Conservation (phyloP, 2,329 filamentous ascomycete species). For the Metarhizium humberi region DNA sequence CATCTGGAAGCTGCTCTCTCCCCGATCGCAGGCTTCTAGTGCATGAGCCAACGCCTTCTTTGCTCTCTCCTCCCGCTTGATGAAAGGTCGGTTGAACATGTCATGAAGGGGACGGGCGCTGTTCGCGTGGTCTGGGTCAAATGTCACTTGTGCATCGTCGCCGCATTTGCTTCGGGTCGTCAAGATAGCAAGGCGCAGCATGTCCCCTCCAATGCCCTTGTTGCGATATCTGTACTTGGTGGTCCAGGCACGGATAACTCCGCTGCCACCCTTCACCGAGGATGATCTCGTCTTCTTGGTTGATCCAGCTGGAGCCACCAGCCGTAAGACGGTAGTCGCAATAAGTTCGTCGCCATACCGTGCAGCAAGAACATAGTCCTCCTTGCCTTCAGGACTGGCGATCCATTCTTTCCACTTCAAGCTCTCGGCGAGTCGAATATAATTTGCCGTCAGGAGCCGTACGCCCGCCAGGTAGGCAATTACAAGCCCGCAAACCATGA, state of each 20-base stretch:
- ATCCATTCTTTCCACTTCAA: slow-evolving; percentile 54
- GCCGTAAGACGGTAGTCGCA: slow-evolving; percentile 57
- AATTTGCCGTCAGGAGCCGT: slow-evolving; percentile 50
- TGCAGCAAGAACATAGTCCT: slow-evolving; percentile 54
- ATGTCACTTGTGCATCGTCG: slow-evolving; percentile 50
- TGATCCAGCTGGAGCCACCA: slow-evolving; percentile 27
- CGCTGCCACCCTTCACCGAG: slow-evolving; percentile 40
- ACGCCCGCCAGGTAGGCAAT: slow-evolving; percentile 55
- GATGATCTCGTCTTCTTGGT: slow-evolving; percentile 2
- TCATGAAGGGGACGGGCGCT: slow-evolving; percentile 46
- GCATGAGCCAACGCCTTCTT: slow-evolving; percentile 30
- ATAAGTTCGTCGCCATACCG: slow-evolving; percentile 58
- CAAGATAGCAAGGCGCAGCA: slow-evolving; percentile 63
- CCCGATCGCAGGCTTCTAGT: slow-evolving; percentile 11
- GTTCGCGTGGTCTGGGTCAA: slow-evolving; percentile 71
- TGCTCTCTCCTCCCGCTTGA: slow-evolving; percentile 45
- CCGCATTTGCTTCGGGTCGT: slow-evolving; percentile 56
- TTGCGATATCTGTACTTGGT: slow-evolving; percentile 60
- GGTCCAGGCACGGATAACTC: slow-evolving; percentile 72
- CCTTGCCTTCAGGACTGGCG: slow-evolving; percentile 21
- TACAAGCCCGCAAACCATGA: slow-evolving; percentile 48
- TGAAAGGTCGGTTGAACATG: slow-evolving; percentile 50
- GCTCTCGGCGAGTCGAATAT: slow-evolving; percentile 53
- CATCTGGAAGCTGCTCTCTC: slow-evolving; percentile 5
- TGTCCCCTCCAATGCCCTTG: slow-evolving; percentile 59